These are phyloP conservation scores for Arthrobotrys iridis DNA, from an alignment of 2,329 filamentous ascomycete genomes.

Conservation along the genomic window DNA sequence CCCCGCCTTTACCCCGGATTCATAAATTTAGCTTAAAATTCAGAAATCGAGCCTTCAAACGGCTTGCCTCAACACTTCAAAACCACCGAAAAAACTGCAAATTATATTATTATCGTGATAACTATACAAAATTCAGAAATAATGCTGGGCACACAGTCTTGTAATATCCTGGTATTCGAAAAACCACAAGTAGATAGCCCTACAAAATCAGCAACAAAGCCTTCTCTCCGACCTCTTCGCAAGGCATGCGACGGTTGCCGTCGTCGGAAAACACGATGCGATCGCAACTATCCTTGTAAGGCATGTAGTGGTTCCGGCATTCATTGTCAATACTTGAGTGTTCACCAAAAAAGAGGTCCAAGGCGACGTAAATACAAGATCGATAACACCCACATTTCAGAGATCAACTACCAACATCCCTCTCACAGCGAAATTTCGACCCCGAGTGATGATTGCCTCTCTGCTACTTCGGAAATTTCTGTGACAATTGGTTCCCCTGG, in stretches of 20 bases:
- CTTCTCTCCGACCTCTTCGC: not conserved
- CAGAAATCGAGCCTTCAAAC: too few relatives aligned
- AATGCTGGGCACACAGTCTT: not conserved
- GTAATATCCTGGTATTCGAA: not conserved
- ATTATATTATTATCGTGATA: too few relatives aligned
- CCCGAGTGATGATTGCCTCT: not conserved
- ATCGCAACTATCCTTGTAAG: not conserved
- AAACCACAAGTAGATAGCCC: too few relatives aligned
- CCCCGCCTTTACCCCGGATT: too few relatives aligned
- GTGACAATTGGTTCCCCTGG: too few relatives aligned
- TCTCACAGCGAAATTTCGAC: not conserved
- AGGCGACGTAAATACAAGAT: not conserved
- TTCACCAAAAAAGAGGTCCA: constrained; percentile 1
- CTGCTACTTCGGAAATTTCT: not conserved
- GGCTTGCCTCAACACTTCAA: too few relatives aligned
- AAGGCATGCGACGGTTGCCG: constrained; percentile 8
- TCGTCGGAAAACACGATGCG: constrained; percentile 12
- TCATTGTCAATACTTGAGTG: not conserved
- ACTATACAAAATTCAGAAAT: too few relatives aligned
- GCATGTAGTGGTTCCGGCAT: not conserved
- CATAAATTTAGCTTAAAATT: too few relatives aligned
- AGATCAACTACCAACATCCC: too few relatives aligned
- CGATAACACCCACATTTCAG: too few relatives aligned
- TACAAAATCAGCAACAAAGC: not conserved
- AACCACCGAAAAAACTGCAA: too few relatives aligned